A percentile compares a stretch with the other conserved stretches of the same genome.
phyloP scores from a whole-genome alignment of 352 stramenopile species.

The Lagenidium sp. region DNA sequence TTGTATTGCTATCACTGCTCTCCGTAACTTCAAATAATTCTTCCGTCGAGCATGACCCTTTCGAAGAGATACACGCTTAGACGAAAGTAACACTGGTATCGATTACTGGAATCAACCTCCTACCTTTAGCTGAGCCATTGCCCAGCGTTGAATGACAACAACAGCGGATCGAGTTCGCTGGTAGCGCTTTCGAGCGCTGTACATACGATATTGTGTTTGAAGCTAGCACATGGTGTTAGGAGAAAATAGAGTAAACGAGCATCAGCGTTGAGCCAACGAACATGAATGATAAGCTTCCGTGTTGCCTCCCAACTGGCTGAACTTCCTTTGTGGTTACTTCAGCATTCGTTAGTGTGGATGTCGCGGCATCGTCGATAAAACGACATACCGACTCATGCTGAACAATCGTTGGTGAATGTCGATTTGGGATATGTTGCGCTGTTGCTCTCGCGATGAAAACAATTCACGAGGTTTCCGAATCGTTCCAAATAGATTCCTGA shows the following conservation, averaged over 20 bases:
- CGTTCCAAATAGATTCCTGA: conserved; percentile 58
- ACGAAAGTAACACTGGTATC: neutral
- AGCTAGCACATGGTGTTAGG: conserved; percentile 19
- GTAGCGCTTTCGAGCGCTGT: conserved; percentile 44
- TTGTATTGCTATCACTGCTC: conserved; percentile 34
- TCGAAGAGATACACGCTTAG: neutral
- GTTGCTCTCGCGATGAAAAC: conserved; percentile 58
- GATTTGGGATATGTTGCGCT: conserved; percentile 60
- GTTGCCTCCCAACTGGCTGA: conserved; percentile 59
- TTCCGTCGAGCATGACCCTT: conserved; percentile 10
- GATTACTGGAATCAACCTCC: no score
- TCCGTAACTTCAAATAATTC: conserved; percentile 18
- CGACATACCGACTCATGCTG: conserved; percentile 44
- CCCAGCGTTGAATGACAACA: conserved; percentile 44
- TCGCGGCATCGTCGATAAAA: no score
- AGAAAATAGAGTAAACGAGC: no score
- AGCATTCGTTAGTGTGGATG: no score
- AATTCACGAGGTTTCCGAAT: conserved; percentile 66
- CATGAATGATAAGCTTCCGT: conserved; percentile 50
- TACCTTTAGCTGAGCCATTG: conserved; percentile 46
- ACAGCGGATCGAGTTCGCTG: conserved; percentile 19
- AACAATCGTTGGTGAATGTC: conserved; percentile 73
- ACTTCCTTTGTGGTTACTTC: conserved; percentile 40
- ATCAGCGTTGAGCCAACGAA: conserved; percentile 13
- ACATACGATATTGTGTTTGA: conserved; percentile 69